Evolutionary conservation across 1,284 basidiomycete species (phyloP).

Genomic region (Retiboletus flavoniger): DNA sequence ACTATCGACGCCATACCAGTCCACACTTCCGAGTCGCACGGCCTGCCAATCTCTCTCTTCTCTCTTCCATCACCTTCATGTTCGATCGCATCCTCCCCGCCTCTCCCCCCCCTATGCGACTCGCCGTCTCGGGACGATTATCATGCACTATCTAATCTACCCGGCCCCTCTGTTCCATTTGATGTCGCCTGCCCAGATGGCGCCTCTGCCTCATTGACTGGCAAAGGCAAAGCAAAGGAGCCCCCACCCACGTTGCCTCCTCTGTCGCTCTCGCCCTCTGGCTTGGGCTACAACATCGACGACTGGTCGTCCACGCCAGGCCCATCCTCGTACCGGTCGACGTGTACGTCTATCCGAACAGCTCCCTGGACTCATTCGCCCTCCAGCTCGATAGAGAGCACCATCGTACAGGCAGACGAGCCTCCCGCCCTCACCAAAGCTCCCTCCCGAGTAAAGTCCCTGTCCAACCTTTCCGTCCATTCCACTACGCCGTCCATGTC

Average conservation of each 20-base stretch:
- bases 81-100: slow-evolving; percentile 1
- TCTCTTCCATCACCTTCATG: neutral
- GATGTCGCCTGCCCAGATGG: slow-evolving; percentile 12
- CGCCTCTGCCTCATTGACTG: slow-evolving; percentile 23
- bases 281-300: slow-evolving; percentile 44
- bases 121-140: slow-evolving; percentile 13
- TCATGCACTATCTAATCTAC: slow-evolving; percentile 30
- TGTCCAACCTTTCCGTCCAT: slow-evolving; percentile 52
- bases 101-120: slow-evolving; percentile 15
- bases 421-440: slow-evolving; percentile 22
- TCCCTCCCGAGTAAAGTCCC: slow-evolving; percentile 52
- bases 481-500: slow-evolving; percentile 48
- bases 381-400: slow-evolving; percentile 12
- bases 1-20: slow-evolving; percentile 49
- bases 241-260: slow-evolving; percentile 61
- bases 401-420: slow-evolving; percentile 13
- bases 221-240: slow-evolving; percentile 62
- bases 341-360: slow-evolving; percentile 26
- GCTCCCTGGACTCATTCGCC: slow-evolving; percentile 20
- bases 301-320: slow-evolving; percentile 51
- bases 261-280: slow-evolving; percentile 54
- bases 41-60: slow-evolving; percentile 31
- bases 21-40: slow-evolving; percentile 31
- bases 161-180: slow-evolving; percentile 17
- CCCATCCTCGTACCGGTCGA: slow-evolving; percentile 55